These are phyloP conservation scores for Candida glucosophila DNA, from an alignment of 1,139 yeast genomes.

Conservation along the genomic window DNA sequence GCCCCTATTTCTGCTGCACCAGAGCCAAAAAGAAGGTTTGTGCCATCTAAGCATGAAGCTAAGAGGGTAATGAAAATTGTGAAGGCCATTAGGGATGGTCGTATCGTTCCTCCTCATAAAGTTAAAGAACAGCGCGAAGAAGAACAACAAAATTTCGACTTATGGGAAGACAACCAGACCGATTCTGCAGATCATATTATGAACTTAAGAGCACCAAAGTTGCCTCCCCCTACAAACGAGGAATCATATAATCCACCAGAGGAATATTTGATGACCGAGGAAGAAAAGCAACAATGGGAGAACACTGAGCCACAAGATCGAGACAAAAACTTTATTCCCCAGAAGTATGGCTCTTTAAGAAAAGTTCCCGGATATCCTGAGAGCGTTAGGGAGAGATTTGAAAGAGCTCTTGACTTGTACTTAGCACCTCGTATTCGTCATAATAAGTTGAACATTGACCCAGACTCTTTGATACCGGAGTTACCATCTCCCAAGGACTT, in stretches of 20 bases:
- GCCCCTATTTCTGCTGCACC: conserved; percentile 93
- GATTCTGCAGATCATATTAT: conserved; percentile 63
- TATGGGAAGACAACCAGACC: conserved; percentile 72
- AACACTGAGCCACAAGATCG: conserved; percentile 69
- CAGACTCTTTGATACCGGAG: conserved; percentile 92
- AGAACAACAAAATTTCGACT: conserved; percentile 53
- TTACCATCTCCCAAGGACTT: conserved; percentile 94
- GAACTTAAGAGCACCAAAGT: conserved; percentile 91
- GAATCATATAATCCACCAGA: conserved; percentile 97
- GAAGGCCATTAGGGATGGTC: conserved; percentile 91
- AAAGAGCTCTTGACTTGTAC: conserved; percentile 86
- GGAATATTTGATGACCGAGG: conserved; percentile 76
- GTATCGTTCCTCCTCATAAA: conserved; percentile 70
- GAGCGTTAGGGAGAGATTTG: conserved; percentile 81
- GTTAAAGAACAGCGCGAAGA: conserved; percentile 44
- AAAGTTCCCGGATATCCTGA: conserved; percentile 92
- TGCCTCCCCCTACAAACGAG: conserved; percentile 94
- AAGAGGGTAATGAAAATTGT: conserved; percentile 95
- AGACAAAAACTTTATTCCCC: conserved; percentile 72
- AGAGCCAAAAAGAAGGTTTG: conserved; percentile 94
- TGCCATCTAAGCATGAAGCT: conserved; percentile 95
- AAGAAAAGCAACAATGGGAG: conserved; percentile 70
- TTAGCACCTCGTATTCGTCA: conserved; percentile 95
- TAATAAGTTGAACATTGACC: conserved; percentile 86
- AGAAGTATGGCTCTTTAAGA: conserved; percentile 73